Conservation (phyloP, 768 basidiomycete genomes). For the Rubroboletus pulcherrimus region DNA sequence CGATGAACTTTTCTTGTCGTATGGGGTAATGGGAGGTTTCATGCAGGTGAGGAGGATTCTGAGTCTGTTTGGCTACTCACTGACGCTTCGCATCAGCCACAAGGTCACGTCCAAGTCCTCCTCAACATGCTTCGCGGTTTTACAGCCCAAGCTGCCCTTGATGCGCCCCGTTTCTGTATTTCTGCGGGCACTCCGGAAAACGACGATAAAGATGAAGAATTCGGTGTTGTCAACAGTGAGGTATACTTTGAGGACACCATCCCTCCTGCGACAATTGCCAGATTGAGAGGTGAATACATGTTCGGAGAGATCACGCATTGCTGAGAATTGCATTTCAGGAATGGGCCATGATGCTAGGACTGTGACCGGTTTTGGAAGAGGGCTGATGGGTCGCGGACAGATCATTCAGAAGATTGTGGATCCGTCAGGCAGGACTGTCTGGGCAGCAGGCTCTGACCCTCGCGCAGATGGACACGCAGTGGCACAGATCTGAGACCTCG, state of each 20-base stretch:
- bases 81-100: slow-evolving; percentile 52
- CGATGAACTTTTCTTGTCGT: slow-evolving; percentile 81
- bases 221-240: slow-evolving; percentile 69
- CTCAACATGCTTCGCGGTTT: slow-evolving; percentile 87
- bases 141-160: slow-evolving; percentile 84
- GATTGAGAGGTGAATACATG: slow-evolving; percentile 56
- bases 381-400: slow-evolving; percentile 80
- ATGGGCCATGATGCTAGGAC: slow-evolving; percentile 86
- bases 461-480: slow-evolving; percentile 86
- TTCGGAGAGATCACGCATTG: not conserved
- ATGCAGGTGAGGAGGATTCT: slow-evolving; percentile 58
- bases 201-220: slow-evolving; percentile 42
- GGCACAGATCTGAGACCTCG: slow-evolving; percentile 61
- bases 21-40: slow-evolving; percentile 89
- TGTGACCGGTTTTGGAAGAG: slow-evolving; percentile 56
- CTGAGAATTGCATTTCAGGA: slow-evolving; percentile 36
- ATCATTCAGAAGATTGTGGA: slow-evolving; percentile 79
- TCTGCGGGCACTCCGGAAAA: slow-evolving; percentile 74
- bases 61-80: not conserved
- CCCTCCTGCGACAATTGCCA: slow-evolving; percentile 52
- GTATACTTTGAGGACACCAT: slow-evolving; percentile 90
- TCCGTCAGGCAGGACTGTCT: slow-evolving; percentile 67
- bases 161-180: slow-evolving; percentile 95
- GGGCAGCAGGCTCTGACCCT: slow-evolving; percentile 93
- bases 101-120: slow-evolving; percentile 94